Evolutionary conservation across 495 filamentous ascomycete genomes (phyloP), one percentile per base, ranked within the genome.

Genomic region (Aspergillus hancockii): DNA sequence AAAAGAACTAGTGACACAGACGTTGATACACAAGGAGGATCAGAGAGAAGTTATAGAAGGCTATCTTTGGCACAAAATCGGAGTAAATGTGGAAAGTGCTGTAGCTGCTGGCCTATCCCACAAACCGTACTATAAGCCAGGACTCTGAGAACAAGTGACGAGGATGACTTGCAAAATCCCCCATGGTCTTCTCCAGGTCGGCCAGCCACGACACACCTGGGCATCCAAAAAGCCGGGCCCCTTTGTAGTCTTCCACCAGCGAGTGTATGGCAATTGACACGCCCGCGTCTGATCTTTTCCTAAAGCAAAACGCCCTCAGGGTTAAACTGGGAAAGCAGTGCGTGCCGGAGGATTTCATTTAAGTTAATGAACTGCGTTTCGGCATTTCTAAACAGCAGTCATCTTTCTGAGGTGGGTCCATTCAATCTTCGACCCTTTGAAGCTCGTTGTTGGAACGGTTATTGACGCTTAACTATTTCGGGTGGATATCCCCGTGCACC

Each of bases 241-340:
- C 56, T 59, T 14, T 61, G 31, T 47, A 16, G 40, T 58, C 52
- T 36, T 58, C 57, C 57, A 4, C 52, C 55, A 53, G 56, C 21
- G 36, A 66, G 50, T 52, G 55, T 61, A 60, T 56, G 53, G 50
- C 38, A 49, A 61, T 57, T 61, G 62, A 52, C 55, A 60, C 55
- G 32, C 57, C 54, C 54, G 50, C 50, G 45, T 67, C 58, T 57
- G 61, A 67, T 67, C 65, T 54, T 53, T 67, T 60, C 65, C 62
- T 52, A 49, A 67, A 64, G 34, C 21, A 58, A 60, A 54, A 52
- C n/a, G 64, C 59, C 61, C 57, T 53, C 46, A 43, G 54, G 41
- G 51, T 60, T 49, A 50, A 59, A 58, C 52, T 47, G 50, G 58
- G 47, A 54, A 67, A 54, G 32, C 58, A 57, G 51, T 58, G 57